A percentile compares a stretch with the other conserved stretches of the same genome.
These are phyloP conservation scores for Colletotrichum sp. DNA, from an alignment of 2,329 filamentous ascomycete genomes.

Conservation along the genomic window DNA sequence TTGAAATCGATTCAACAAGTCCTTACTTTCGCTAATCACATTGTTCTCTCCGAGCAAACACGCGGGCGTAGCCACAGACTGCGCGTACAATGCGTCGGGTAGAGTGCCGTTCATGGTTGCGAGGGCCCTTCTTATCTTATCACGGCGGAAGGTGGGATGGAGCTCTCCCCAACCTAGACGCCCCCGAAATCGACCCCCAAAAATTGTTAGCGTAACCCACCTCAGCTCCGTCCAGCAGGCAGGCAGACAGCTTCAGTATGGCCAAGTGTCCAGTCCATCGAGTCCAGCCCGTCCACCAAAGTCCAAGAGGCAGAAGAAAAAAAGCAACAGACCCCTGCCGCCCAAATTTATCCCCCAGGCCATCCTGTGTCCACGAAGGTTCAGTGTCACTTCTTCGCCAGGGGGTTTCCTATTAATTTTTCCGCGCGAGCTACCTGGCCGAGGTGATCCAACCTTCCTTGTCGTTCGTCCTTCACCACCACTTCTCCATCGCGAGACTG, in stretches of 20 bases:
- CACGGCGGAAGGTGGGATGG: background rate
- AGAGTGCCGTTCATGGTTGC: background rate
- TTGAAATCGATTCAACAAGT: background rate
- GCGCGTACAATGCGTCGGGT: background rate
- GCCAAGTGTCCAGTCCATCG: constrained; percentile 16
- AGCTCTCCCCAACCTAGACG: background rate
- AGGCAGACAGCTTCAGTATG: background rate
- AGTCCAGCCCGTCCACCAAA: background rate
- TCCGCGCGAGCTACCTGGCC: background rate
- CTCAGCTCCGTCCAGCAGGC: background rate
- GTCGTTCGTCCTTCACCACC: background rate
- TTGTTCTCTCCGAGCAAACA: background rate
- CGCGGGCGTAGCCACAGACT: background rate
- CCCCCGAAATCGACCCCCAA: background rate
- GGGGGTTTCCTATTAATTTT: constrained; percentile 12
- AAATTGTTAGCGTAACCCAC: background rate
- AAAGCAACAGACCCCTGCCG: background rate
- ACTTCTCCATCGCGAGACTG: background rate
- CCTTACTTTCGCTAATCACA: background rate
- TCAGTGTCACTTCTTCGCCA: constrained; percentile 5
- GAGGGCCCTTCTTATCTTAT: constrained; percentile 10
- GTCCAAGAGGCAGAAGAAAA: background rate
- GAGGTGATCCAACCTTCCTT: background rate
- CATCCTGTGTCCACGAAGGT: constrained; percentile 10
- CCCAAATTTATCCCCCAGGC: background rate